A percentile compares a stretch with the other conserved stretches of the same genome.
Conservation (phyloP, 345 rosid species). For the Erodium maritimum region DNA sequence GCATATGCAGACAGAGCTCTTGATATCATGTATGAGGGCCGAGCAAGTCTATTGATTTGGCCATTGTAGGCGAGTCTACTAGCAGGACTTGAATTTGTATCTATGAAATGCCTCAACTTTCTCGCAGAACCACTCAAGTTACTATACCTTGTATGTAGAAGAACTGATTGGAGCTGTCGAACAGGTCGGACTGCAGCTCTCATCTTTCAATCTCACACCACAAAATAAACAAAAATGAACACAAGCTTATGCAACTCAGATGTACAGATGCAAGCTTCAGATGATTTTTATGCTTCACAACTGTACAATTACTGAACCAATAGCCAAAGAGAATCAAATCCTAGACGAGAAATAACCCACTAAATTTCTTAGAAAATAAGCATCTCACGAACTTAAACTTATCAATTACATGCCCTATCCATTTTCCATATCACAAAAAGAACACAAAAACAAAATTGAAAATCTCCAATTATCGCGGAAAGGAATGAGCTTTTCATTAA, state of each 20-base stretch:
- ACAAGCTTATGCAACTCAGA: background rate
- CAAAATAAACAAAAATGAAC: background rate
- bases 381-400: background rate
- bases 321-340: background rate
- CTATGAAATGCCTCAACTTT: conserved; percentile 16
- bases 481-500: background rate
- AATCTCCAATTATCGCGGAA: background rate
- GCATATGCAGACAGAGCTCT: conserved; percentile 39
- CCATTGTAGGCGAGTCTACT: conserved; percentile 8
- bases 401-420: background rate
- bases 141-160: conserved; percentile 17
- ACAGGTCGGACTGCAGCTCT: conserved; percentile 37
- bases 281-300: background rate
- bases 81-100: conserved; percentile 11
- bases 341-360: background rate
- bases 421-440: background rate
- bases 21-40: conserved; percentile 14
- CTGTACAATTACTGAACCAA: background rate
- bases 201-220: conserved; percentile 29
- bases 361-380: no score
- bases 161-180: conserved; percentile 28
- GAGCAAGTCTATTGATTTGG: conserved; percentile 11
- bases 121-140: conserved; percentile 17
- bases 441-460: background rate
- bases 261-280: background rate